Conservation (phyloP, 345 rosid species). For the Tarenaya hassleriana region DNA sequence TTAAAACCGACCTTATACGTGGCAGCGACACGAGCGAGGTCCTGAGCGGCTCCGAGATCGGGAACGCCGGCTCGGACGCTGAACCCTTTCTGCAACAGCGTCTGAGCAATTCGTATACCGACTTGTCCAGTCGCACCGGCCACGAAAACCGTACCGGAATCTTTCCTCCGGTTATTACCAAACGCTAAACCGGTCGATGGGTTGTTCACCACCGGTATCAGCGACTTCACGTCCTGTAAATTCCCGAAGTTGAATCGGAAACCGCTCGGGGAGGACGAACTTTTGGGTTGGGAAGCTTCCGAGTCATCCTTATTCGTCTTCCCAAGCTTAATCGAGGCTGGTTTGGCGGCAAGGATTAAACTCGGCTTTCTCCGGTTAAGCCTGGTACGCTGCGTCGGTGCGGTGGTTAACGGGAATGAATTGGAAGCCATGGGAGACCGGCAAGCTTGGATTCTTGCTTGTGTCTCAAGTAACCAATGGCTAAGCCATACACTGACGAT, state of each 20-base stretch:
- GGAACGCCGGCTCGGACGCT: conserved; percentile 89
- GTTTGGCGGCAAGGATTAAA: conserved; percentile 52
- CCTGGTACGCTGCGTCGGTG: conserved; percentile 39
- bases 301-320: conserved; percentile 36
- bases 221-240: conserved; percentile 49
- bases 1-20: conserved; percentile 66
- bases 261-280: conserved; percentile 38
- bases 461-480: conserved; percentile 24
- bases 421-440: conserved; percentile 62
- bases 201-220: conserved; percentile 47
- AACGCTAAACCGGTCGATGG: conserved; percentile 53
- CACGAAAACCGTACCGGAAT: conserved; percentile 74
- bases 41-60: conserved; percentile 76
- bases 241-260: conserved; percentile 59
- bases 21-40: conserved; percentile 77
- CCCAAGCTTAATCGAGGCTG: conserved; percentile 43
- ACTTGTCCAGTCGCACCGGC: conserved; percentile 95
- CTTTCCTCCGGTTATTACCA: conserved; percentile 59
- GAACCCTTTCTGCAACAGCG: conserved; percentile 69
- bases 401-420: conserved; percentile 49
- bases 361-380: conserved; percentile 33
- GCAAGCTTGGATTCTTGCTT: conserved; percentile 16
- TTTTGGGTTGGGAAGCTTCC: conserved; percentile 31
- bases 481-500: conserved; percentile 19
- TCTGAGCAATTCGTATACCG: conserved; percentile 73